Evolutionary conservation across 1,139 yeast genomes (phyloP).

Genomic region (Komagataea norvegica): DNA sequence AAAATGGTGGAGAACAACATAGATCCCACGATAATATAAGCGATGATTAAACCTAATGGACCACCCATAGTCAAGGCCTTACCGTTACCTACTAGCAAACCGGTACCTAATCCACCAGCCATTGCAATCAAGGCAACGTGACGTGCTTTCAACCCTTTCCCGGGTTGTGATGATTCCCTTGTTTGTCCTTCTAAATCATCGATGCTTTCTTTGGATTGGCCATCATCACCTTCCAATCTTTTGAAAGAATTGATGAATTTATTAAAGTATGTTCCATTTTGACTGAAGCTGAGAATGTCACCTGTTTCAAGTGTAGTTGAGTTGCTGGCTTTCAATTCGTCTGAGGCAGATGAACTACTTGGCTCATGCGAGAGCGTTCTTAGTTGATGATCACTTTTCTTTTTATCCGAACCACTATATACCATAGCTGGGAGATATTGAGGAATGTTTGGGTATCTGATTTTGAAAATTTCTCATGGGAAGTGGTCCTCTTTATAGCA

Average conservation of each 20-base stretch:
- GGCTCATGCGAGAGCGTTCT: too few relatives aligned
- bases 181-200: too few relatives aligned
- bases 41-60: conserved; percentile 58
- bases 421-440: too few relatives aligned
- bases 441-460: too few relatives aligned
- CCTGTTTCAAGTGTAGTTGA: neutral
- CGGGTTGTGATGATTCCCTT: neutral
- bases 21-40: conserved; percentile 44
- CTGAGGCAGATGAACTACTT: too few relatives aligned
- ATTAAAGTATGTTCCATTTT: conserved; percentile 24
- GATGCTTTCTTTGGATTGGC: conserved; percentile 7
- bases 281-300: neutral
- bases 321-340: too few relatives aligned
- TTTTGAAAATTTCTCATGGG: too few relatives aligned
- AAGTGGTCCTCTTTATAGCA: too few relatives aligned
- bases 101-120: conserved; percentile 61
- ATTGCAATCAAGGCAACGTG: conserved; percentile 56
- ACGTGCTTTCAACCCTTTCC: conserved; percentile 25
- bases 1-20: conserved; percentile 65
- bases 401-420: too few relatives aligned
- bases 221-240: conserved; percentile 45
- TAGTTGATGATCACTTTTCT: too few relatives aligned
- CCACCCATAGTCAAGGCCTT: conserved; percentile 62
- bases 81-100: conserved; percentile 62
- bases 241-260: conserved; percentile 52